Conservation (phyloP, 2,329 filamentous ascomycete genomes). For the Arthrobotrys musiformis region DNA sequence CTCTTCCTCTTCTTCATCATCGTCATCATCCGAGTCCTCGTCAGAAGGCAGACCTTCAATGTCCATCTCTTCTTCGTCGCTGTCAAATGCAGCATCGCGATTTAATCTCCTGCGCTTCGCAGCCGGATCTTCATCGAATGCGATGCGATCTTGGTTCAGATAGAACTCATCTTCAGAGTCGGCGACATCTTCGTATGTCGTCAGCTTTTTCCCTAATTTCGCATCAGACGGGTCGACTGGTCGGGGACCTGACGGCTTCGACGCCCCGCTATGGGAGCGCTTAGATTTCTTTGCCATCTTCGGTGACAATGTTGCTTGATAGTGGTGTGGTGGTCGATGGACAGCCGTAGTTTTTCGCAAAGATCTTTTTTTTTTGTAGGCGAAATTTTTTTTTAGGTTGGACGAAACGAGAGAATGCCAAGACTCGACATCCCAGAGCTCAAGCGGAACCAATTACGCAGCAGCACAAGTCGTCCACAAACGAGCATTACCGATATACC, state of each 20-base stretch:
- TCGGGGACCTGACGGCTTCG: constrained; percentile 64
- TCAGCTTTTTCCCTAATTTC: constrained; percentile 67
- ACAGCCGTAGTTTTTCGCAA: background rate
- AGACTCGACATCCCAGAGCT: background rate
- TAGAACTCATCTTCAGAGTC: constrained; percentile 96
- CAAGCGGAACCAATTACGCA: constrained; percentile 17
- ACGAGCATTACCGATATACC: background rate
- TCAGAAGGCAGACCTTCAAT: constrained; percentile 56
- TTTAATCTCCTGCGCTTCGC: constrained; percentile 78
- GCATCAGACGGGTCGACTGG: constrained; percentile 71
- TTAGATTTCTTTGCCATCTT: constrained; percentile 77
- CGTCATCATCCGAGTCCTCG: constrained; percentile 60
- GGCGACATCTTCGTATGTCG: constrained; percentile 76
- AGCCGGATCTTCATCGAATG: constrained; percentile 82
- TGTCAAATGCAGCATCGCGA: constrained; percentile 59
- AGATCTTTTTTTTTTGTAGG: constrained; percentile 13
- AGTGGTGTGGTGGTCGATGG: background rate
- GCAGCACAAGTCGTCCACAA: background rate
- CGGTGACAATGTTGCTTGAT: constrained; percentile 31
- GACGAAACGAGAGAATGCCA: constrained; percentile 14
- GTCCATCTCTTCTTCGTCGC: constrained; percentile 57
- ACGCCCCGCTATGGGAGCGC: constrained; percentile 66
- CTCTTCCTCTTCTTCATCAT: constrained; percentile 61
- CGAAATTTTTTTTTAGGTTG: background rate
- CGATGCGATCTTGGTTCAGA: constrained; percentile 82